Percentiles rank a stretch among this genome's conserved stretches.
These are phyloP conservation scores for Senna tora DNA, from an alignment of 306 rosid species.

Conservation along the genomic window DNA sequence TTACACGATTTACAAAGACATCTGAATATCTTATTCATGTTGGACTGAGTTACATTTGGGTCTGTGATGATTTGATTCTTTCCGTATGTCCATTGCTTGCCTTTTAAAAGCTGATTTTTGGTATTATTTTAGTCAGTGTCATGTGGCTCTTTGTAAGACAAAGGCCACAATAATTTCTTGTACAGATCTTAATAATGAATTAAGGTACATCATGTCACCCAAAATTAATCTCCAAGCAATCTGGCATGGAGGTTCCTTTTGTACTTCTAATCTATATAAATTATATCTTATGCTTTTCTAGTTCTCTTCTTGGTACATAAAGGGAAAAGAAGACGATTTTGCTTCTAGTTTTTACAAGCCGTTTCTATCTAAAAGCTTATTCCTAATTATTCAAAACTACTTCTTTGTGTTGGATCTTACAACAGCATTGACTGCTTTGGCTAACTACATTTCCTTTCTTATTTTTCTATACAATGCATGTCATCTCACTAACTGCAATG, in stretches of 20 bases:
- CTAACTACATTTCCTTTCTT: background rate
- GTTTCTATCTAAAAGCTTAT: constrained; percentile 23
- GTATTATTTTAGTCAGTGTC: constrained; percentile 5
- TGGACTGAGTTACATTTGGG: constrained; percentile 28
- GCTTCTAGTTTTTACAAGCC: constrained; percentile 20
- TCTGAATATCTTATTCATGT: constrained; percentile 27
- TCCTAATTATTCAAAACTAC: constrained; percentile 11
- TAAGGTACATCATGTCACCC: background rate
- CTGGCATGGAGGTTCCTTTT: constrained; percentile 5
- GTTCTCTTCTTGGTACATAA: constrained; percentile 12
- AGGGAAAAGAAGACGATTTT: background rate
- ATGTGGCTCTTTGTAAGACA: constrained; percentile 17
- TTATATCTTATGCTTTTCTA: constrained; percentile 28
- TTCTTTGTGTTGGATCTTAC: constrained; percentile 3
- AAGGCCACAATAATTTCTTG: constrained; percentile 21
- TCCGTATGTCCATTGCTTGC: constrained; percentile 19
- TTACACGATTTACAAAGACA: constrained; percentile 13
- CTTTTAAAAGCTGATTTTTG: constrained; percentile 25
- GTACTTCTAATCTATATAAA: constrained; percentile 9
- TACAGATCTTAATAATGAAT: constrained; percentile 4
- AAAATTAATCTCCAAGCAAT: constrained; percentile 23
- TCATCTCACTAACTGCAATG: constrained; percentile 32
- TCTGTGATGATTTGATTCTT: constrained; percentile 19
- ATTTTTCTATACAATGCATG: constrained; percentile 16
- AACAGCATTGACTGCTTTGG: constrained; percentile 13